Evolutionary conservation across 2,329 filamentous ascomycete genomes (phyloP), one percentile per base, ranked within the genome.

Genomic region (Penicillium sp.): DNA sequence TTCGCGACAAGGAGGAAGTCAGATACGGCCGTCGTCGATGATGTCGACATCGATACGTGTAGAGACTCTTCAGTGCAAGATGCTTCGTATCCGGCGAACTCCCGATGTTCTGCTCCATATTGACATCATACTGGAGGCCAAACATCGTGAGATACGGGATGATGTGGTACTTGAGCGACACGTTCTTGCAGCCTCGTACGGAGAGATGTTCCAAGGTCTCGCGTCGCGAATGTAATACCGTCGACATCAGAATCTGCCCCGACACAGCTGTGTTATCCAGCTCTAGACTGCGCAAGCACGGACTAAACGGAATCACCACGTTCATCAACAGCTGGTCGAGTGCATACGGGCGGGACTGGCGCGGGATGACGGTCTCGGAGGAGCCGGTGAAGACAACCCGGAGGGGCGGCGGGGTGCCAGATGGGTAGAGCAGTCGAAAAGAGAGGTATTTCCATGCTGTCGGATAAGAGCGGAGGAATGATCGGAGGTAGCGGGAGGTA

Each of bases 111-210:
- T 66, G 68, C 49, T 64, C 65, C 67, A 74, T 72, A 62, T 67
- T 71, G 61, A 72, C 67, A 65, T 69, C 69, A 47, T 62, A 68
- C 52, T 69, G 69, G 29, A 73, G 57, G 5, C 69, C 71, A 48
- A 72, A 72, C 69, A 75, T 70, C 39, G 69, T 73, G 43, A 77
- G 71, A 56, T 79, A 81, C 2, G 79, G 79, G 45, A 81, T 77
- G 52, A 82, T 78, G 59, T 82, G 79, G 60, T 82, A 82, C 60
- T 82, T 82, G 56, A 82, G 73, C 12, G 78, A 81, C 32, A 82
- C 79, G 61, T 82, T 81, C 65, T 82, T 81, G 70, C 79, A 82
- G 19, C 79, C 79, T 21, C 79, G 76, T 41, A 82, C 77, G 1
- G 78, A 81, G 40, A 82, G 70, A 59, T 82, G 79, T 59, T 77